Conservation (phyloP, 2,329 filamentous ascomycete genomes). For the Aspergillus sp. region DNA sequence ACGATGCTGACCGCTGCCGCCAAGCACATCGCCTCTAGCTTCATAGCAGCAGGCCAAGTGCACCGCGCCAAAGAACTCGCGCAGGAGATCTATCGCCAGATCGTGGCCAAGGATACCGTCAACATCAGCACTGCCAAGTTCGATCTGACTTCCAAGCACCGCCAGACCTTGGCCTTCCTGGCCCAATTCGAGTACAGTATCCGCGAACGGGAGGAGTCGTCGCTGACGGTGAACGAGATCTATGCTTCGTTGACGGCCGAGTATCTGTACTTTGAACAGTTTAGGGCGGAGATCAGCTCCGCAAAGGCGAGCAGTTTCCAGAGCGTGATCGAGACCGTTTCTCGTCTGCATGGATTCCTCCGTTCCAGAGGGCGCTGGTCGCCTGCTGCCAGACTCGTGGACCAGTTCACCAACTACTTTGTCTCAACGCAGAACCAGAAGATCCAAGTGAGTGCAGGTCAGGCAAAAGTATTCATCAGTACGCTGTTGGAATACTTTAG, state of each 20-base stretch:
- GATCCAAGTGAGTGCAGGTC: constrained; percentile 17
- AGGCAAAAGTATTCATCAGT: constrained; percentile 26
- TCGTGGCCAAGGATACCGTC: constrained; percentile 31
- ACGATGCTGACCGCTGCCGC: constrained; percentile 28
- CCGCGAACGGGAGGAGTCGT: constrained; percentile 14
- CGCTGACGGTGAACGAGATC: constrained; percentile 34
- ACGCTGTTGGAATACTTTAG: constrained; percentile 29
- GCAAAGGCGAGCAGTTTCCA: constrained; percentile 31
- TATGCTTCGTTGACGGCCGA: constrained; percentile 41
- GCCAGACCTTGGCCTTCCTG: constrained; percentile 38
- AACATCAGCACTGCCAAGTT: constrained; percentile 22
- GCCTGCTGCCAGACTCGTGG: constrained; percentile 21
- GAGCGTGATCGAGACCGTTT: constrained; percentile 27
- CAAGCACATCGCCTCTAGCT: constrained; percentile 30
- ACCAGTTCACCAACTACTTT: constrained; percentile 29
- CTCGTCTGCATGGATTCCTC: constrained; percentile 31
- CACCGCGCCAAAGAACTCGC: constrained; percentile 27
- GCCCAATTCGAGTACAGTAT: constrained; percentile 41
- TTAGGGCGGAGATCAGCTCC: constrained; percentile 30
- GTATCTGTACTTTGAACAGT: constrained; percentile 35
- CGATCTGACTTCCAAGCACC: constrained; percentile 28
- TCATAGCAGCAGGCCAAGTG: constrained; percentile 28
- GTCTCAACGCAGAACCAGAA: constrained; percentile 24
- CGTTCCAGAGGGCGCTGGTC: constrained; percentile 16
- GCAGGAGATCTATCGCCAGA: constrained; percentile 34